Evolutionary conservation across 2,329 filamentous ascomycete genomes (phyloP), one percentile per base, ranked within the genome.

Genomic region (Fusarium agapanthi): DNA sequence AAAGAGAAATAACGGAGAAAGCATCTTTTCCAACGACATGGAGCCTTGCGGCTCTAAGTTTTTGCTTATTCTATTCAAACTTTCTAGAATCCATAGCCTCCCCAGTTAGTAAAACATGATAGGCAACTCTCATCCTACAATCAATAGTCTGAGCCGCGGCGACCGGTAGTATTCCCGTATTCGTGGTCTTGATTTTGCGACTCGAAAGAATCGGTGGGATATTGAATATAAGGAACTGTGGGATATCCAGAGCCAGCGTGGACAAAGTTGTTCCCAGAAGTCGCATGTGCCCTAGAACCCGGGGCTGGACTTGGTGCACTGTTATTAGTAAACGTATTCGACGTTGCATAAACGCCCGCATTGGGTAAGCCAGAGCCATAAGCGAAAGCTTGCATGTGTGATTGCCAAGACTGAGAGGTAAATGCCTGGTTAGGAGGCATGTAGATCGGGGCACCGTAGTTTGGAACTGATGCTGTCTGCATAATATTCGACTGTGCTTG

Each of bases 1-100:
- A 28, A 13, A 3, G 26, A 0, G 1, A 26, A 26, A 20, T 9
- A 20, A 8, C 0, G 14, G 0, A 20, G 12, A 28, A 10, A 7
- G 3, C 1, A 28, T 22, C 5, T 22, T 45, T 24, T 45, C 4
- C 12, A 5, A 6, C 11, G 5, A 4, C 13, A 15, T 45, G 1
- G 6, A 26, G 44, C 44, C 44, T 45, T 11, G 44, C 44, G 26
- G 44, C 44, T 16, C 6, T 3, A 9, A 22, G n/a, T n/a, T n/a
- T n/a, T n/a, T n/a, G n/a, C n/a, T n/a, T 22, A 2, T 20, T 47
- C 26, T 30, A 22, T 45, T 3, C 4, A 6, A 16, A 6, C 5
- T 14, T 11, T 30, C 3, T 22, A 22, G 6, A 30, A 12, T 28
- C 6, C 6, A 20, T 1, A 22, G 6, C 18, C 5, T 28, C 43